Base-by-base conservation (phyloP, 1,139 yeast genomes). In the Geotrichum reessii region DNA sequence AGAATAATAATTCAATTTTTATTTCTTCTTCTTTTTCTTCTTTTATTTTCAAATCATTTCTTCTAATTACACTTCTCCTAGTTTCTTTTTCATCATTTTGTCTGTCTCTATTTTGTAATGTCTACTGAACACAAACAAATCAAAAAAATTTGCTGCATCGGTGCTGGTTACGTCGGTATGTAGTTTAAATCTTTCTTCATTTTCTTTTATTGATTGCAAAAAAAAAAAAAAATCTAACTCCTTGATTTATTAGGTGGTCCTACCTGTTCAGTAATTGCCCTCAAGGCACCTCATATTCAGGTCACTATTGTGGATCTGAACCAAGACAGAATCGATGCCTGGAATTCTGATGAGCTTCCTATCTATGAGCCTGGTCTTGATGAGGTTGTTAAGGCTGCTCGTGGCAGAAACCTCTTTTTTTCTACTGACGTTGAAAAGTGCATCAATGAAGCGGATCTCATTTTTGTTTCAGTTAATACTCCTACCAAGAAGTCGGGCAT, bases 301-400 rank as follows among this genome's bases (percentile, higher is more conserved):
- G 71, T 67, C 58, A 66, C 67, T 51, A 67, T 67, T 53, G 71
- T 68, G 47, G 71, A 68, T 55, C 61, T 66, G 42, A 66, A 65
- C 61, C 65, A 63, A 56, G 63, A 65, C 53, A 63, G 71, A 47
- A 66, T 68, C 58, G 68, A 66, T 50, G 69, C 69, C 44, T 68
- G 71, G 71, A 67, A 67, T 62, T 63, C 66, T 14, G 66, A 65
- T 53, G 56, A 60, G 50, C 65, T 68, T 48, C 71, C 71, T 24
- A 68, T 68, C 61, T 67, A 66, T 58, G 71, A 68, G 64, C 70
- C 70, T 28, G 71, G 71, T 42, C 65, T 68, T 46, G 65, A 64
- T 7, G 69, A 68, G 55, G 65, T 67, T 48, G 70, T 68, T 62
- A 62, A 63, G 63, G 55, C 55, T 22, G 64, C 63, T 40, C 67